phyloP scores from a whole-genome alignment of 805 yeast species.

The Ogataea nonfermentans region DNA sequence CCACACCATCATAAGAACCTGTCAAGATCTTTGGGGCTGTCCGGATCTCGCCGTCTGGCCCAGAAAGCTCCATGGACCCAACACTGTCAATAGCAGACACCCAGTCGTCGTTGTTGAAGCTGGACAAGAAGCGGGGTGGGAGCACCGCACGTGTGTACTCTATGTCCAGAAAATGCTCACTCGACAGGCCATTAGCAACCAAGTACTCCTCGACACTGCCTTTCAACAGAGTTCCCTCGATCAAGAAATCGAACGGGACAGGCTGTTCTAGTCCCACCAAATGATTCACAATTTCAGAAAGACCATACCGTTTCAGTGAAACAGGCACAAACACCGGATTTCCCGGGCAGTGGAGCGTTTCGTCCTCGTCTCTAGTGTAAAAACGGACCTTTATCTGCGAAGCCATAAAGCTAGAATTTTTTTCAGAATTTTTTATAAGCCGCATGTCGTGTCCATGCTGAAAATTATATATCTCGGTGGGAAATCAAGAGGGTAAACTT shows the following conservation, averaged over 20 bases:
- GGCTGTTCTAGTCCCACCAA: conserved; percentile 61
- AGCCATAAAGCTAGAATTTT: conserved; percentile 8
- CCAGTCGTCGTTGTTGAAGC: conserved; percentile 95
- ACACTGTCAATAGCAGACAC: conserved; percentile 67
- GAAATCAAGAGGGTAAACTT: conserved; percentile 4
- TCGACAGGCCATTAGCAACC: conserved; percentile 70
- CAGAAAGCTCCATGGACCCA: conserved; percentile 32
- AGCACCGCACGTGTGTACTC: conserved; percentile 91
- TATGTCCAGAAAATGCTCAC: conserved; percentile 72
- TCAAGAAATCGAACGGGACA: conserved; percentile 88
- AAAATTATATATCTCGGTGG: conserved; percentile 5
- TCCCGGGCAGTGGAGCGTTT: conserved; percentile 66
- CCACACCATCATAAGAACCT: conserved; percentile 94
- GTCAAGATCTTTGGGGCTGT: conserved; percentile 64
- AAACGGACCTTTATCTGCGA: conserved; percentile 73
- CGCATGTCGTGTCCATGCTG: conserved; percentile 12
- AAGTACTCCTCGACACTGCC: conserved; percentile 79
- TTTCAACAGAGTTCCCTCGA: conserved; percentile 80
- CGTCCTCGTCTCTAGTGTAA: conserved; percentile 83
- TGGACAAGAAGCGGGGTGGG: conserved; percentile 90
- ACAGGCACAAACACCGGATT: conserved; percentile 88
- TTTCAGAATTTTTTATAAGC: conserved; percentile 14
- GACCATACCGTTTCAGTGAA: conserved; percentile 80
- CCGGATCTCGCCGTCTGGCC: conserved; percentile 25
- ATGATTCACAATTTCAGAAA: conserved; percentile 94